These are phyloP conservation scores for Domatiomyces catenatus DNA, from an alignment of 2,329 filamentous ascomycete genomes.

Conservation along the genomic window DNA sequence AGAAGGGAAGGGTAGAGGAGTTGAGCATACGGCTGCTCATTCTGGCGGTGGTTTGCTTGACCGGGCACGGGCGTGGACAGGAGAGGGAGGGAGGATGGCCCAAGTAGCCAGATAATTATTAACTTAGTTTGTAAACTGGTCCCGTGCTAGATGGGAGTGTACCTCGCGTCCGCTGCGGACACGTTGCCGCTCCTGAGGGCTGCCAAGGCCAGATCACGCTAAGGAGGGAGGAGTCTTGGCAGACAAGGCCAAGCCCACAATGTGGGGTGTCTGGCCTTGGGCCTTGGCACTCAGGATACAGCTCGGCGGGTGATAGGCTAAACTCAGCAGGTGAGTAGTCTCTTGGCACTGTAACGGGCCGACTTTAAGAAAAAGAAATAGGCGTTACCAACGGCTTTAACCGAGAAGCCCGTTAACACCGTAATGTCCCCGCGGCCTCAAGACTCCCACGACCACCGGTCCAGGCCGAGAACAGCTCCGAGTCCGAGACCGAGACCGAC, in stretches of 20 bases:
- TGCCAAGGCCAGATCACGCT: neutral
- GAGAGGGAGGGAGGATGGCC: neutral
- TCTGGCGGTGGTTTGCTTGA: neutral
- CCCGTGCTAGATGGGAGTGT: neutral
- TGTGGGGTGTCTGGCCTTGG: neutral
- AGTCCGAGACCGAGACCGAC: no score
- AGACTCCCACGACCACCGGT: no score
- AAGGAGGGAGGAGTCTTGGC: neutral
- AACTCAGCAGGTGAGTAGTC: no score
- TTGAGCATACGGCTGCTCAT: neutral
- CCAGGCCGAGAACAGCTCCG: no score
- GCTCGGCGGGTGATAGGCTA: no score
- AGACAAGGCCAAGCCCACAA: neutral
- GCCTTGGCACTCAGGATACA: no score
- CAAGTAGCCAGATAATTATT: no score
- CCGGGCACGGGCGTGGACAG: neutral
- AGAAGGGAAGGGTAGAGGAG: neutral
- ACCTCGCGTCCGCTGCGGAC: neutral
- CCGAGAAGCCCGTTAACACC: no score
- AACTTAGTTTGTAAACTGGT: neutral
- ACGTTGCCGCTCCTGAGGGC: neutral
- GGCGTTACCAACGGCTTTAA: no score
- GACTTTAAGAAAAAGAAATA: no score
- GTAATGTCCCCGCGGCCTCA: no score
- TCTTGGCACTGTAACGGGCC: no score